Percentiles rank a stretch among this genome's conserved stretches.
These are phyloP conservation scores for Digitaria exilis DNA, from an alignment of 202 grass and related monocot genomes.

Conservation along the genomic window DNA sequence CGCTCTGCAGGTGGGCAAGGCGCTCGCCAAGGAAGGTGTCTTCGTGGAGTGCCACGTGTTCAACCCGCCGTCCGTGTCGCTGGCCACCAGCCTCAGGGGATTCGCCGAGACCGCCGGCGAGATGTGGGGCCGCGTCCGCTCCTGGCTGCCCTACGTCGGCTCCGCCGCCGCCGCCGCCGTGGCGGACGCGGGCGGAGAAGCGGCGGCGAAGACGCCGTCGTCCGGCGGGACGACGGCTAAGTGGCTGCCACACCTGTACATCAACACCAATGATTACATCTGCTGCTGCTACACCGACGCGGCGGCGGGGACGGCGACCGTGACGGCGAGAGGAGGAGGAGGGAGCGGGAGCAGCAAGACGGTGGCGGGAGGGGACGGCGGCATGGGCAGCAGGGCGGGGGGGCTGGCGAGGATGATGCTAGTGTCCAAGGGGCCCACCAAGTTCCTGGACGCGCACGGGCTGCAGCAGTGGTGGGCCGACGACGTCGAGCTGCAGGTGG, in stretches of 20 bases:
- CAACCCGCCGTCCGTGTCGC: constrained; percentile 83
- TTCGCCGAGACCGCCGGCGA: constrained; percentile 65
- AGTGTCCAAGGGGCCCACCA: constrained; percentile 74
- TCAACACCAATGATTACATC: constrained; percentile 70
- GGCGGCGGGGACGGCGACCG: constrained; percentile 52
- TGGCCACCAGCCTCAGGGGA: constrained; percentile 71
- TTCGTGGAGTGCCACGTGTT: constrained; percentile 90
- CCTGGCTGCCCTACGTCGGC: constrained; percentile 48
- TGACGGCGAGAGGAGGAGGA: background rate
- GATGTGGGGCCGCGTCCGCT: constrained; percentile 61
- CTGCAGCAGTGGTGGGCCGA: constrained; percentile 87
- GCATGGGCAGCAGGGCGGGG: background rate
- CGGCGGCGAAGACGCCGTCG: constrained; percentile 21
- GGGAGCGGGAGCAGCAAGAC: background rate
- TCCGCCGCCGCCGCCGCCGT: background rate
- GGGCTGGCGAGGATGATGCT: constrained; percentile 57
- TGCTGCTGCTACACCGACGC: constrained; percentile 73
- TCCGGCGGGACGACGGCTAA: constrained; percentile 44
- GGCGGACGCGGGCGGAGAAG: background rate
- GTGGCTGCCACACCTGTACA: constrained; percentile 83
- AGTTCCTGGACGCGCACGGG: constrained; percentile 80
- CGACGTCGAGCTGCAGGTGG: constrained; percentile 70
- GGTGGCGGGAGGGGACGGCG: background rate
- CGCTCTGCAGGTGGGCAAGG: constrained; percentile 82
- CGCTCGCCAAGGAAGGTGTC: constrained; percentile 73